Base-by-base conservation (phyloP, 176 grass and related monocot species). In the Luzula sylvatica region DNA sequence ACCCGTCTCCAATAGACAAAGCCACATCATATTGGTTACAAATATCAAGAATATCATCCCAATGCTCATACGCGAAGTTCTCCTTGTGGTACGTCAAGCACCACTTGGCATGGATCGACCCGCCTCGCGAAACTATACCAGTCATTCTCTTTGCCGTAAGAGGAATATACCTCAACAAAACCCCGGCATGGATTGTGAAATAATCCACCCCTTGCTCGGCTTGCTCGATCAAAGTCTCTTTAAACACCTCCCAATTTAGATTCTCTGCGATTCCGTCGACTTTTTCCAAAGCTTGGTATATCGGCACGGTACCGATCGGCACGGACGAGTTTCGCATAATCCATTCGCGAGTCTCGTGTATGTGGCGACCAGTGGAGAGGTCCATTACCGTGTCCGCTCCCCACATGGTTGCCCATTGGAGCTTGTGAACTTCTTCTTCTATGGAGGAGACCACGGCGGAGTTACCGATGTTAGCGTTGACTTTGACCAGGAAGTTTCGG, bases 361-460 rank as follows among this genome's bases (percentile, higher is more conserved):
- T 96, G 78, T 96, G 90, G 20, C 71, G 74, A 50, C 90, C 90
- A 28, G 84, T 96, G 23, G 90, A 96, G 63, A 96, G 90, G 75
- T 96, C 90, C 90, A 96, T 96, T 47, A 88, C 74, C 39, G 84
- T 96, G 54, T 96, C 90, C 52, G 90, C 90, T 59, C 81, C 90
- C 84, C 90, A 96, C 90, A 96, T 96, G 65, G 90, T 96, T 8
- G 90, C 90, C 90, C 90, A 96, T 61, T 96, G 80, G 74, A 96
- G 84, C 65, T 96, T 96, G 72, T 89, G 84, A 38, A 96, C 90
- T 65, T 96, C 90, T 44, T 96, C 90, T 72, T 96, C 90, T 3
- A 96, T 96, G 46, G 85, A 89, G 74, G 83, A 88, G 45, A 82
- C 74, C 46, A 96, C 84, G 57, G 81, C 84, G 3, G 84, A 96